phyloP scores from a whole-genome alignment of 1,284 basidiomycete genomes.

The Ceratobasidium sp. region DNA sequence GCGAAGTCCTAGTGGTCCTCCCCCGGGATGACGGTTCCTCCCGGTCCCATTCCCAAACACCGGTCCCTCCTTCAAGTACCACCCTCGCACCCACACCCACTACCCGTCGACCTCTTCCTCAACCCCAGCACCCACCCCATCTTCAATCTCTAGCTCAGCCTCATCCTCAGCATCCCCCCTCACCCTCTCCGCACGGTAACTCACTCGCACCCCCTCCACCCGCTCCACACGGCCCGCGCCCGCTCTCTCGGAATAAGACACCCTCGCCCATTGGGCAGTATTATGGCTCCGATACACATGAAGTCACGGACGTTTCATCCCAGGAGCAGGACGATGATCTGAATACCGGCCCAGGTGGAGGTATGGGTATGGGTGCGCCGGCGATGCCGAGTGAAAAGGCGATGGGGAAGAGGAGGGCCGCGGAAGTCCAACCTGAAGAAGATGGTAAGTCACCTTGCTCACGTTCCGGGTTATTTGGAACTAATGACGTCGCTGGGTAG shows the following conservation, averaged over 20 bases:
- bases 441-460: constrained; percentile 16
- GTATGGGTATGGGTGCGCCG: constrained; percentile 1
- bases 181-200: constrained; percentile 53
- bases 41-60: constrained; percentile 37
- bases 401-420: constrained; percentile 77
- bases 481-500: constrained; percentile 5
- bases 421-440: constrained; percentile 44
- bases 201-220: constrained; percentile 74
- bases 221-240: constrained; percentile 76
- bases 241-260: constrained; percentile 61
- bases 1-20: constrained; percentile 20
- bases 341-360: too few relatives aligned
- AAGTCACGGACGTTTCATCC: constrained; percentile 56
- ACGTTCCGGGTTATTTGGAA: background rate
- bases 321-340: constrained; percentile 54
- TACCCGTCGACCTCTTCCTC: constrained; percentile 54
- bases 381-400: constrained; percentile 79
- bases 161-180: constrained; percentile 58
- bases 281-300: constrained; percentile 57
- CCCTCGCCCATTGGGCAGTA: constrained; percentile 63
- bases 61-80: constrained; percentile 24
- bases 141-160: constrained; percentile 39
- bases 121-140: constrained; percentile 49
- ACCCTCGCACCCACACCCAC: background rate
- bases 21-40: constrained; percentile 13